Evolutionary conservation across 306 rosid species (phyloP).

Genomic region (Quercus suber): DNA sequence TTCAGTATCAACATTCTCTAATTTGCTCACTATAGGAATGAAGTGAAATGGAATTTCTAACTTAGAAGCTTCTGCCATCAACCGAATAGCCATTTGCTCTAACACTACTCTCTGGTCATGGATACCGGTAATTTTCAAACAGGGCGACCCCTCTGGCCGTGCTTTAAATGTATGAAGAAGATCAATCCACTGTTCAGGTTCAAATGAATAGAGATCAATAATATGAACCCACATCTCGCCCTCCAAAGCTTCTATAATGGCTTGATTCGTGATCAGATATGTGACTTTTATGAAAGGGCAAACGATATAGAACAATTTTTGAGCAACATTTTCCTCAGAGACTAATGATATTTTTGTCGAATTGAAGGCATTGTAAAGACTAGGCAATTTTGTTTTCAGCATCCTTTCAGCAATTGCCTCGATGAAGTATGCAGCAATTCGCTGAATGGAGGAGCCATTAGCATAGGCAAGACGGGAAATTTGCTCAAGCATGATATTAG

Average conservation of each 20-base stretch:
- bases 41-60: conserved; percentile 75
- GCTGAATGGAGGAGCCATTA: conserved; percentile 67
- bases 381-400: conserved; percentile 51
- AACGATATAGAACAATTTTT: conserved; percentile 60
- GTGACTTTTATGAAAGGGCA: conserved; percentile 80
- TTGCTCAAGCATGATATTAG: conserved; percentile 59
- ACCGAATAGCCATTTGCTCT: conserved; percentile 55
- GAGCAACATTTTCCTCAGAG: conserved; percentile 47
- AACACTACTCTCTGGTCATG: conserved; percentile 62
- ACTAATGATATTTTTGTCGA: conserved; percentile 51
- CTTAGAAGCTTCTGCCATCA: conserved; percentile 69
- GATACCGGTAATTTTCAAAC: conserved; percentile 71
- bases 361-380: conserved; percentile 62
- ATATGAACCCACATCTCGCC: conserved; percentile 70
- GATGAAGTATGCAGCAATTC: conserved; percentile 66
- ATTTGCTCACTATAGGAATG: conserved; percentile 57
- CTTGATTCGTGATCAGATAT: conserved; percentile 68
- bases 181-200: conserved; percentile 83
- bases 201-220: conserved; percentile 72
- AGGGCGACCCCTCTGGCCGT: conserved; percentile 75
- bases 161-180: conserved; percentile 51
- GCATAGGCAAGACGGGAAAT: conserved; percentile 69
- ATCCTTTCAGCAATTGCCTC: conserved; percentile 70
- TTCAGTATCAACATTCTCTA: conserved; percentile 68
- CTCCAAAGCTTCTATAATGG: conserved; percentile 78